Percentiles rank a stretch among this genome's conserved stretches.
Conservation (phyloP, 1,284 basidiomycete genomes). For the Pholiota adiposa region DNA sequence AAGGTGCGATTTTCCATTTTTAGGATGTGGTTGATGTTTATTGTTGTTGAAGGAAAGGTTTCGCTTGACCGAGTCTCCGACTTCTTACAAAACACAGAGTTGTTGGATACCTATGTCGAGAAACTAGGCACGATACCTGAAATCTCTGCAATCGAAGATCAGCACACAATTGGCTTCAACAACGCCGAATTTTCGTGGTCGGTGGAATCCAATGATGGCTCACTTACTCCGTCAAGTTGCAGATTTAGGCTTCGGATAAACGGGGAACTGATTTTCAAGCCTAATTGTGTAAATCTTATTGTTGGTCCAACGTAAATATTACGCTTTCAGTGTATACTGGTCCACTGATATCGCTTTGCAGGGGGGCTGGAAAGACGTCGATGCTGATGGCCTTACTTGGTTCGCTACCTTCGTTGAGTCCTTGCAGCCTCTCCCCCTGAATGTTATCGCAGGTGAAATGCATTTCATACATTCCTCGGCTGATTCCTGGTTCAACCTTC, state of each 20-base stretch:
- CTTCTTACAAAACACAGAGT: conserved; percentile 55
- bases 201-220: conserved; percentile 30
- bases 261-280: conserved; percentile 56
- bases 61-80: conserved; percentile 46
- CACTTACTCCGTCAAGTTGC: conserved; percentile 36
- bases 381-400: conserved; percentile 62
- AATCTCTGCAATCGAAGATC: not conserved
- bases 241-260: conserved; percentile 54
- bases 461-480: conserved; percentile 58
- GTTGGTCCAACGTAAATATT: conserved; percentile 56
- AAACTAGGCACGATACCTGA: not conserved
- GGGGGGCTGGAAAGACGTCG: conserved; percentile 49
- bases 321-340: not conserved
- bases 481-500: conserved; percentile 68
- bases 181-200: conserved; percentile 48
- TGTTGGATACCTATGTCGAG: conserved; percentile 50
- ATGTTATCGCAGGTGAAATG: conserved; percentile 50
- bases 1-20: conserved; percentile 14
- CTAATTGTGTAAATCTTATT: conserved; percentile 61
- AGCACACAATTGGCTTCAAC: conserved; percentile 21
- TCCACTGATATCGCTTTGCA: not conserved
- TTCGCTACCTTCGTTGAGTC: conserved; percentile 7
- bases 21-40: conserved; percentile 7
- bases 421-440: not conserved
- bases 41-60: conserved; percentile 39